Percentiles rank a stretch among this genome's conserved stretches.
phyloP scores from a whole-genome alignment of 176 grass and related monocot genomes.

The Zizania latifolia region DNA sequence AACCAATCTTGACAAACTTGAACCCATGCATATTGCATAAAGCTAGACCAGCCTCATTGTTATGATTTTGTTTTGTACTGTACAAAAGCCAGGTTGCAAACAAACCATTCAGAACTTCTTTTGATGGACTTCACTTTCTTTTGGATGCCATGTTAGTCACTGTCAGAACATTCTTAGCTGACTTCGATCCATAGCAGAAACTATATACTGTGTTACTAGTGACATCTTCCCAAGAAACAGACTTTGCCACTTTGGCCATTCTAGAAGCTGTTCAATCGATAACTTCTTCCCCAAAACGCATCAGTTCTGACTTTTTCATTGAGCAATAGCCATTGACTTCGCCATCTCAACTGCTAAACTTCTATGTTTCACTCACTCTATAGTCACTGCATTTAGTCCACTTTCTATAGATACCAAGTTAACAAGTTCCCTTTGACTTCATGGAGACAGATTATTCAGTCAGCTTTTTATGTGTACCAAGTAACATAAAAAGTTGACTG shows the following conservation, averaged over 20 bases:
- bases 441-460: too few species aligned
- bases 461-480: too few species aligned
- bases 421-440: too few species aligned
- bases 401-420: background rate
- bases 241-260: background rate
- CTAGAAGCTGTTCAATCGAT: background rate
- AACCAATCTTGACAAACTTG: background rate
- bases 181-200: background rate
- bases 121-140: background rate
- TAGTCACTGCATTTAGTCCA: background rate
- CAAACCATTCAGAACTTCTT: background rate
- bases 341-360: background rate
- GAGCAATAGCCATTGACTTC: background rate
- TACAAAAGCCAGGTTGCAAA: too few species aligned
- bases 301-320: background rate
- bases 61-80: too few species aligned
- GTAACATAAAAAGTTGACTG: too few species aligned
- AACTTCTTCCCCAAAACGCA: background rate
- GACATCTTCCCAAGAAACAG: background rate
- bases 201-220: background rate
- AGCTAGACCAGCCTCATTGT: background rate
- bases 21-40: background rate
- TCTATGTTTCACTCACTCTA: background rate
- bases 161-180: background rate
- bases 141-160: background rate